Evolutionary conservation across 2,329 filamentous ascomycete genomes (phyloP), one percentile per base, ranked within the genome.

Genomic region (Malbranchea cinnamomea): DNA sequence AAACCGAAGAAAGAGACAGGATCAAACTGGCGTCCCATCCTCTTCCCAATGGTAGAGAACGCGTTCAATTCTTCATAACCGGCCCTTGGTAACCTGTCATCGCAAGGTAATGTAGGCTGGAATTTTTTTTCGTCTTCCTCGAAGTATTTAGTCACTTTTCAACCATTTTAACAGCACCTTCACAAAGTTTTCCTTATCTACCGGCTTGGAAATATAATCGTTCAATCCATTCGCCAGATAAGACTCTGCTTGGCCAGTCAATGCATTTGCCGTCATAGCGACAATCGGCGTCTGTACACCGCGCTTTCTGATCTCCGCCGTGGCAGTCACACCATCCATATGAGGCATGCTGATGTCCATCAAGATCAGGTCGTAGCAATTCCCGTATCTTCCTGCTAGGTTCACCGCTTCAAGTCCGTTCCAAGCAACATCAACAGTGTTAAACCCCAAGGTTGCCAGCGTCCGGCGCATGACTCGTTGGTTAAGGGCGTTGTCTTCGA

Each of bases 181-280:
- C 15, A 64, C 50, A 24, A 69, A 39, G 5, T 58, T 49, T 28
- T 59, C 57, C n/a, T 60, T 56, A 39, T 66, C 59, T 7, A 70
- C 57, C 1, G 67, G 67, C 39, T 71, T 71, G 2, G 65, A 51
- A 8, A 71, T 52, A 36, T 69, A 71, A 23, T 63, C 67, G 23
- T 64, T 60, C 65, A 71, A 68, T 1, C 68, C 68, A 28, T 59
- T 60, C 4, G 60, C 57, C 16, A 67, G 49, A 37, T 68, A 71
- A 6, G 50, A 54, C 26, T 71, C 67, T 3, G 55, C 59, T 35
- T 72, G 67, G 0, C 63, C 67, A 28, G 66, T 65, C 11, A 71
- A 49, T 0, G 68, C 67, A 36, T 69, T 67, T 0, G 66, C 65
- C 1, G 66, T 69, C 52, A 70, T 60, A 9, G 66, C 67, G 12